Evolutionary conservation across 2,329 filamentous ascomycete genomes (phyloP), one percentile per base, ranked within the genome.

Genomic region (Coleophoma crateriformis): DNA sequence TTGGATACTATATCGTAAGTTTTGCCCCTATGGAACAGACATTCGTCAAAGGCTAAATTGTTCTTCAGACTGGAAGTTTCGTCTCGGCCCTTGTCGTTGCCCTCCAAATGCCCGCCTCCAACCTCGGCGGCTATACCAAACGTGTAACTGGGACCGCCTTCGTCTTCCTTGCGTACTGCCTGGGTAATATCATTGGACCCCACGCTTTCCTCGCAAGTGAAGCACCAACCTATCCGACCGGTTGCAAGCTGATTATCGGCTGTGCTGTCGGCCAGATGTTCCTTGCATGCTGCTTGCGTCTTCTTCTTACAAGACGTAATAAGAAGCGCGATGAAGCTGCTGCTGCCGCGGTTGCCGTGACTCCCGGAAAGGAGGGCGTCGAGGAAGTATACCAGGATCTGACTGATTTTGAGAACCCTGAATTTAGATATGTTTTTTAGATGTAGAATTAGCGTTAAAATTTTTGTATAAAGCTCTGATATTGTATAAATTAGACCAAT

Each of bases 141-240:
- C 72, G 73, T 47, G 67, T 71, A 33, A 71, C 70, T 5, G 66
- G 67, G 49, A 73, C 72, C 40, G 71, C 69, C 0, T 58, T 74
- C 40, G 60, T 71, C 14, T 60, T 73, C n/a, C 20, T 54, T 3
- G 50, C 37, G 10, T 54, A 54, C 35, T 54, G 52, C 37, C 11
- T 49, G 4, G 52, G 52, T 10, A 54, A 54, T 15, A 54, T 54
- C 11, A 47, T 60, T 70, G 32, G 66, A 1, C 81, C 82, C 0
- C 83, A 84, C 63, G 83, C 84, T 65, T 85, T 83, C 63, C 74
- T 76, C 46, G 65, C 64, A 0, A 46, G 57, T 0, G 75, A 78
- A 54, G 65, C 72, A 0, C 75, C 75, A 0, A 58, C 69, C 0
- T 81, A 81, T 32, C 63, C 66, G 32, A 79, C 77, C 0, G 78